Evolutionary conservation across 495 filamentous ascomycete species (phyloP).

Genomic region (Niebla homalea): DNA sequence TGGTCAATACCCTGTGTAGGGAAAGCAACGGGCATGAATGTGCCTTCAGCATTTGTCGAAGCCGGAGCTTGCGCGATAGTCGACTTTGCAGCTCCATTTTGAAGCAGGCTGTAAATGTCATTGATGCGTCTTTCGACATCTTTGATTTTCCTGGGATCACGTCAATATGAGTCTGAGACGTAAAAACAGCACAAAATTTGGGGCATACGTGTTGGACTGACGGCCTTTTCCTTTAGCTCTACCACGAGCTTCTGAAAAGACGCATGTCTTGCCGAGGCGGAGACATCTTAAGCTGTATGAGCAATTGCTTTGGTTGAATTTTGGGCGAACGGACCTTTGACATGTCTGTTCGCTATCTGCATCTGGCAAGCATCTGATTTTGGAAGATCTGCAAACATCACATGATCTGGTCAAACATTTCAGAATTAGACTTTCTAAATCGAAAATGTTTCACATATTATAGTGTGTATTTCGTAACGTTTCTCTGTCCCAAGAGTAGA

Average conservation of each 20-base stretch:
- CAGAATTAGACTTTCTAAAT: too few species aligned
- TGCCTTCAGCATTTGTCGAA: neutral
- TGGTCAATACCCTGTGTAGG: neutral
- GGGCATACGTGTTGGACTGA: neutral
- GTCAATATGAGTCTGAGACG: neutral
- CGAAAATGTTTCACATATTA: too few species aligned
- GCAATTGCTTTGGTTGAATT: neutral
- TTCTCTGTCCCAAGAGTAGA: too few species aligned
- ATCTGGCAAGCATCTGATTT: slow-evolving; percentile 4
- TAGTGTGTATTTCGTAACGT: too few species aligned
- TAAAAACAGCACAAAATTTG: neutral
- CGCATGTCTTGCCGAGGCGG: slow-evolving; percentile 5
- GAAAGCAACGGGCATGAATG: neutral
- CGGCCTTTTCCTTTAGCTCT: neutral
- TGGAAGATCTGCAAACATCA: slow-evolving; percentile 3
- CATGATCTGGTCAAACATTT: neutral
- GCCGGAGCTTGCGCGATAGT: neutral
- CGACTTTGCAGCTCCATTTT: neutral
- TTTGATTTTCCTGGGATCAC: neutral
- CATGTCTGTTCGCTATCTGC: neutral
- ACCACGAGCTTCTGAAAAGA: slow-evolving; percentile 2
- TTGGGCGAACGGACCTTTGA: slow-evolving; percentile 1
- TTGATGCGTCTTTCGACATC: slow-evolving; percentile 8
- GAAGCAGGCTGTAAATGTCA: slow-evolving; percentile 4
- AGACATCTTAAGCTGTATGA: neutral